phyloP scores from a whole-genome alignment of 331 rosid genomes.

The Cucumis variabilis region DNA sequence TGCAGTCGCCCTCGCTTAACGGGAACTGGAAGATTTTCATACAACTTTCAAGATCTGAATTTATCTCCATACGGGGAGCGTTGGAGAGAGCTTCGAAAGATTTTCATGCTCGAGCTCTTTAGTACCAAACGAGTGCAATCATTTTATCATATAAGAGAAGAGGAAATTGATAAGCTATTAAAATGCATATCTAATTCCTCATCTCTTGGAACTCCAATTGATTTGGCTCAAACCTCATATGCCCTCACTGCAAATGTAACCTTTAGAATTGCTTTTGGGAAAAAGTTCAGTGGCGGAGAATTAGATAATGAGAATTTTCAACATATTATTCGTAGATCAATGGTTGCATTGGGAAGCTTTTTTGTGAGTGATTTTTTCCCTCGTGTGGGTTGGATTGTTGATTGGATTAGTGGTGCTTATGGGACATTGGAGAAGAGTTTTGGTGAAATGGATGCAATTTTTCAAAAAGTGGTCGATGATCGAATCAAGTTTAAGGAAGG shows the following conservation, averaged over 20 bases:
- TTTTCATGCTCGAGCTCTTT: slow-evolving; percentile 41
- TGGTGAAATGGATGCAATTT: slow-evolving; percentile 30
- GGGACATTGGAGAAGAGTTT: slow-evolving; percentile 30
- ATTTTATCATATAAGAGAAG: slow-evolving; percentile 38
- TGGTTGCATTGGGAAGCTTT: slow-evolving; percentile 30
- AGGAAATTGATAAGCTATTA: slow-evolving; percentile 39
- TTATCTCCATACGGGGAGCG: slow-evolving; percentile 40
- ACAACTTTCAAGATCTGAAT: slow-evolving; percentile 36
- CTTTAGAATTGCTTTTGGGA: slow-evolving; percentile 43
- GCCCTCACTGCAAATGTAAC: slow-evolving; percentile 37
- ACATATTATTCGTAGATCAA: not conserved
- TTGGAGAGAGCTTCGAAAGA: slow-evolving; percentile 44
- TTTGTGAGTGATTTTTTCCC: slow-evolving; percentile 35
- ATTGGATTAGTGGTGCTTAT: slow-evolving; percentile 31
- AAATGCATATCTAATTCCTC: slow-evolving; percentile 18
- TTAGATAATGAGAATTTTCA: slow-evolving; percentile 29
- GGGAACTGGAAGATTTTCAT: not conserved
- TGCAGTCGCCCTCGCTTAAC: slow-evolving; percentile 40
- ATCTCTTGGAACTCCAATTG: slow-evolving; percentile 32
- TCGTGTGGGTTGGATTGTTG: slow-evolving; percentile 36
- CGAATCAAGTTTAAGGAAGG: slow-evolving; percentile 3
- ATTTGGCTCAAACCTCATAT: slow-evolving; percentile 44
- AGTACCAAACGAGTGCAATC: slow-evolving; percentile 30
- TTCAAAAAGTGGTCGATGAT: slow-evolving; percentile 40
- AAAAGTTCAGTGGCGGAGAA: slow-evolving; percentile 35